Evolutionary conservation across 768 basidiomycete genomes (phyloP), one percentile per base, ranked within the genome.

Genomic region (Collybia sp.): DNA sequence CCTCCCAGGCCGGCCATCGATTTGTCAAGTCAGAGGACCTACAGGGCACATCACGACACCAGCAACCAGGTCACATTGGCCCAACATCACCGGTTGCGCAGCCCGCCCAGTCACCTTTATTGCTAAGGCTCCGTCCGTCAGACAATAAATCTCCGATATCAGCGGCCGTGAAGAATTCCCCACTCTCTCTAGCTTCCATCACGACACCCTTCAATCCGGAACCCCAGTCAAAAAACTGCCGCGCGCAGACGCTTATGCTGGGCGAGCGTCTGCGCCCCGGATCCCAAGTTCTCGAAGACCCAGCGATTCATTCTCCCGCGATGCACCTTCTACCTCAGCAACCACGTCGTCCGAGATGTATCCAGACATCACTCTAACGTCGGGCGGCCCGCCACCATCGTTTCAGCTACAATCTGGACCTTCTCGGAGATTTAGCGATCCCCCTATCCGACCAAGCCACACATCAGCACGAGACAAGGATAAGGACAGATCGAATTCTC

Each of bases 231-330:
- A 85, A 87, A 85, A 85, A 87, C 75, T 83, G 46, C 75, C 68
- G 58, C 78, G 83, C 84, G 84, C 84, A 85, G 84, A 83, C 77
- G 83, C 75, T 73, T 73, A 76, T 56, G 58, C 82, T 77, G 83
- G 83, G 84, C 81, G 80, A 68, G 76, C 77, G 82, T 83, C 84
- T 85, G 84, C 84, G 83, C 80, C 75, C 53, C 71, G 65, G 60
- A 59, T 58, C 51, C 58, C 59, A 43, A 51, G 57, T 53, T 56
- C 63, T 41, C 58, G 66, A 67, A 65, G 70, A 53, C 71, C 64
- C 61, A 75, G 71, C 63, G 70, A 58, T 54, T 62, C 56, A 36
- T 57, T 54, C 49, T 54, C 54, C 43, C 60, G 59, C 34, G 62
- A 63, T 38, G 50, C 40, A 37, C 46, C 47, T 30, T 48, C 50